Percentiles rank a stretch among this genome's conserved stretches.
phyloP scores from a whole-genome alignment of 2,329 filamentous ascomycete species.

The Xylaria hypoxylon region DNA sequence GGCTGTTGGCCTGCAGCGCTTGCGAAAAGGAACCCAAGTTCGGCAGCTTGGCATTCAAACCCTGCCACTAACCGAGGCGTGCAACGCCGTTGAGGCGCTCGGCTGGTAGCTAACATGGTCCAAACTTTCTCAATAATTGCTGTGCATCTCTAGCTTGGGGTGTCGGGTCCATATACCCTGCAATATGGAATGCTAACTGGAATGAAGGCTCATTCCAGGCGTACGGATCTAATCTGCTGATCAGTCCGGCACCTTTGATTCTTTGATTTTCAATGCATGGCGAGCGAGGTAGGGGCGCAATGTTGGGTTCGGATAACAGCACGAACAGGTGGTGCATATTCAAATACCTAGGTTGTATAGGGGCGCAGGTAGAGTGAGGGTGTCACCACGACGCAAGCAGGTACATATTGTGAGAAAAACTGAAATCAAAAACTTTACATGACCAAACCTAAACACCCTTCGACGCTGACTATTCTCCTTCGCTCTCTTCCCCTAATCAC shows the following conservation, averaged over 20 bases:
- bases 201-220: slow-evolving; percentile 33
- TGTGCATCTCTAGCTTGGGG: slow-evolving; percentile 20
- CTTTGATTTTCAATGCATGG: slow-evolving; percentile 44
- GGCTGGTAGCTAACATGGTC: slow-evolving; percentile 59
- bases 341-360: slow-evolving; percentile 9
- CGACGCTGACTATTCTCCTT: not conserved
- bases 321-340: slow-evolving; percentile 31
- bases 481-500: not conserved
- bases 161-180: slow-evolving; percentile 32
- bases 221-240: slow-evolving; percentile 3
- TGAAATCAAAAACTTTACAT: not conserved
- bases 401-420: slow-evolving; percentile 21
- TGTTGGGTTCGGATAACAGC: slow-evolving; percentile 31
- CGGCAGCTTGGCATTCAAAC: slow-evolving; percentile 69
- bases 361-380: slow-evolving; percentile 42
- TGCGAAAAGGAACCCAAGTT: slow-evolving; percentile 70
- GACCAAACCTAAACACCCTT: not conserved
- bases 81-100: slow-evolving; percentile 67
- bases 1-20: slow-evolving; percentile 68
- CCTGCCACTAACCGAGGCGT: slow-evolving; percentile 66
- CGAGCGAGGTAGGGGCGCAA: slow-evolving; percentile 44
- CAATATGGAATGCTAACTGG: slow-evolving; percentile 29
- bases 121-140: not conserved
- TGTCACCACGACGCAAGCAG: slow-evolving; percentile 30
- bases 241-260: slow-evolving; percentile 20